phyloP scores from a whole-genome alignment of 2,329 filamentous ascomycete genomes.

The Fusarium buxicola region DNA sequence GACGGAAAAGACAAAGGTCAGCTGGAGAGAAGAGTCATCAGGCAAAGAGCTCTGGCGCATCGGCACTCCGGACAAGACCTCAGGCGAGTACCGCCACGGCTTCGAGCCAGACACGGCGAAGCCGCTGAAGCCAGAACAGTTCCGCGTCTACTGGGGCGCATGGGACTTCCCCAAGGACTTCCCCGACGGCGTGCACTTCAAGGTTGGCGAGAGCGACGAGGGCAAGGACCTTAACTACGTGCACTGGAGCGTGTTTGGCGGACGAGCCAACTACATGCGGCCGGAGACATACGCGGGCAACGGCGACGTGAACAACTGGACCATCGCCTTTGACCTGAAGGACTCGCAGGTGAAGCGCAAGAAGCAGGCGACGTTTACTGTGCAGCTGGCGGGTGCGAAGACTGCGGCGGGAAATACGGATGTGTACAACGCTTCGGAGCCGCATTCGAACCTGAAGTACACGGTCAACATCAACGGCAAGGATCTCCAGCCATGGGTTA shows the following conservation, averaged over 20 bases:
- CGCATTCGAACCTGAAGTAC: slow-evolving; percentile 64
- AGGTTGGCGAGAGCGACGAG: slow-evolving; percentile 64
- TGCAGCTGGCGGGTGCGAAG: slow-evolving; percentile 73
- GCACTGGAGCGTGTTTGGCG: slow-evolving; percentile 74
- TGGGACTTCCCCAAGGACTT: slow-evolving; percentile 72
- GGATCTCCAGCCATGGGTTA: slow-evolving; percentile 64
- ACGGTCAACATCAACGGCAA: slow-evolving; percentile 55
- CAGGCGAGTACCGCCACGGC: slow-evolving; percentile 71
- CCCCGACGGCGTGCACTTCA: slow-evolving; percentile 67
- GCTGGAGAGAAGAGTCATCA: slow-evolving; percentile 66
- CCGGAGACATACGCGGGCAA: slow-evolving; percentile 57
- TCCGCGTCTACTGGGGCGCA: slow-evolving; percentile 70
- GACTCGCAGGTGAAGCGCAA: slow-evolving; percentile 55
- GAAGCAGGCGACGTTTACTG: slow-evolving; percentile 66
- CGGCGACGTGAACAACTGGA: slow-evolving; percentile 68
- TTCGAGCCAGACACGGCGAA: slow-evolving; percentile 60
- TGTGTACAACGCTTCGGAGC: slow-evolving; percentile 63
- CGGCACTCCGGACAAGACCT: slow-evolving; percentile 70
- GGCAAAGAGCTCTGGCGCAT: slow-evolving; percentile 72
- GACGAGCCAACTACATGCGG: slow-evolving; percentile 61
- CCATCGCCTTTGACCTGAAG: slow-evolving; percentile 63
- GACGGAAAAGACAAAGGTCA: slow-evolving; percentile 52
- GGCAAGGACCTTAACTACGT: slow-evolving; percentile 70
- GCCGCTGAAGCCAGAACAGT: slow-evolving; percentile 65
- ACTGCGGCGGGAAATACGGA: slow-evolving; percentile 72